phyloP scores from a whole-genome alignment of 306 rosid species.

The Glycine tomentella region DNA sequence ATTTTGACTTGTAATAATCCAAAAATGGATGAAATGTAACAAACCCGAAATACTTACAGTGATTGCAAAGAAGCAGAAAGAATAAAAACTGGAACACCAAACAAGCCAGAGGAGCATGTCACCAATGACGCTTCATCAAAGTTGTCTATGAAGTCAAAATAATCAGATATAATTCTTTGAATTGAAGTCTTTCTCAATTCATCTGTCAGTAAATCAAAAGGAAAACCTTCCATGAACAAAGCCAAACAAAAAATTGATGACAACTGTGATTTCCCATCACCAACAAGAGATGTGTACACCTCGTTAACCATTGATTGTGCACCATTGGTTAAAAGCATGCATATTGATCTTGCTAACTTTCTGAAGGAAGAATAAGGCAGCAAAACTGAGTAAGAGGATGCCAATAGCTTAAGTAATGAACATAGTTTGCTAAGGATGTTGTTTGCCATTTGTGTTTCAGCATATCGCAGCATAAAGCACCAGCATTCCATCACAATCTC shows the following conservation, averaged over 20 bases:
- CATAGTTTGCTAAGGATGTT: constrained; percentile 60
- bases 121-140: constrained; percentile 61
- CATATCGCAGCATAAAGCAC: constrained; percentile 82
- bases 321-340: constrained; percentile 67
- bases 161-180: constrained; percentile 65
- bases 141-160: constrained; percentile 63
- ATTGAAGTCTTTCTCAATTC: constrained; percentile 60
- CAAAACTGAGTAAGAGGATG: constrained; percentile 69
- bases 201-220: constrained; percentile 72
- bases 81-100: constrained; percentile 74
- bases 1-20: constrained; percentile 17
- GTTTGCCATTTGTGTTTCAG: constrained; percentile 64
- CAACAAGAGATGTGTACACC: constrained; percentile 61
- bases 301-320: constrained; percentile 63
- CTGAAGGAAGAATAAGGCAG: constrained; percentile 66
- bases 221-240: constrained; percentile 80
- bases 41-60: constrained; percentile 62
- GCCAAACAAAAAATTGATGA: constrained; percentile 65
- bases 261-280: constrained; percentile 60
- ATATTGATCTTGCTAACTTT: constrained; percentile 80
- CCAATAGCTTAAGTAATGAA: constrained; percentile 71
- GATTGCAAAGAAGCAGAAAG: constrained; percentile 77
- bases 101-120: constrained; percentile 50
- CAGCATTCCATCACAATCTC: constrained; percentile 92
- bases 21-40: constrained; percentile 16